These are phyloP conservation scores for Coemansia sp. DNA, from an alignment of 192 early-diverging fungal species.

Conservation along the genomic window DNA sequence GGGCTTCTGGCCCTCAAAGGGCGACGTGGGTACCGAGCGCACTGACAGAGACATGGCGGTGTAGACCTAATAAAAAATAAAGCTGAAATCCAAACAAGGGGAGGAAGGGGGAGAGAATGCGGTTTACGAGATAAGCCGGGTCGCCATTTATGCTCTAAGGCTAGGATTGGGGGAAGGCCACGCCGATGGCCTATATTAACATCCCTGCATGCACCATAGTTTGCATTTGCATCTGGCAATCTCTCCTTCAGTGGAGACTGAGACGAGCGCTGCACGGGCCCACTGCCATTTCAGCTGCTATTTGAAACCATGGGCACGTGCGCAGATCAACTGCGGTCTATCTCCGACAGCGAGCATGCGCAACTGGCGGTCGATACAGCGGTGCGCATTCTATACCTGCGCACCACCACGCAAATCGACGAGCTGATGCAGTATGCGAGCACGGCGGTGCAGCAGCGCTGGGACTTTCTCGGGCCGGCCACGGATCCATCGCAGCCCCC, in stretches of 20 bases:
- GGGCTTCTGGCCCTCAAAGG: slow-evolving; percentile 93
- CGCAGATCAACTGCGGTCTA: not conserved
- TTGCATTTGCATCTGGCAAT: too few species aligned
- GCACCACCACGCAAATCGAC: slow-evolving; percentile 39
- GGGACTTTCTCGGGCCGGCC: slow-evolving; percentile 44
- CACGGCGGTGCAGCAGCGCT: slow-evolving; percentile 25
- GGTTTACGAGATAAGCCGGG: too few species aligned
- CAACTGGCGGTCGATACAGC: slow-evolving; percentile 3
- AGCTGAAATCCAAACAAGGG: not conserved
- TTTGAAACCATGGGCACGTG: slow-evolving; percentile 3
- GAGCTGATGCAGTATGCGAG: slow-evolving; percentile 22
- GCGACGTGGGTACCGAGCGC: slow-evolving; percentile 60
- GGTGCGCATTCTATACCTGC: slow-evolving; percentile 18
- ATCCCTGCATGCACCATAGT: too few species aligned
- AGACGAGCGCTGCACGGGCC: too few species aligned
- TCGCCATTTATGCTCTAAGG: too few species aligned
- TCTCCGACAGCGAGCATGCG: not conserved
- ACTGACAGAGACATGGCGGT: slow-evolving; percentile 16
- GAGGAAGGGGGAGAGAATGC: not conserved
- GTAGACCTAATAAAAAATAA: not conserved
- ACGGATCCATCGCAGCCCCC: not conserved
- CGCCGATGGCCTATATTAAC: too few species aligned
- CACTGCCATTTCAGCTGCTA: not conserved
- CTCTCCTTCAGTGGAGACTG: too few species aligned
- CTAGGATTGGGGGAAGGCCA: too few species aligned